Evolutionary conservation across 2,329 filamentous ascomycete species (phyloP).

Genomic region (Colletotrichum tropicale): DNA sequence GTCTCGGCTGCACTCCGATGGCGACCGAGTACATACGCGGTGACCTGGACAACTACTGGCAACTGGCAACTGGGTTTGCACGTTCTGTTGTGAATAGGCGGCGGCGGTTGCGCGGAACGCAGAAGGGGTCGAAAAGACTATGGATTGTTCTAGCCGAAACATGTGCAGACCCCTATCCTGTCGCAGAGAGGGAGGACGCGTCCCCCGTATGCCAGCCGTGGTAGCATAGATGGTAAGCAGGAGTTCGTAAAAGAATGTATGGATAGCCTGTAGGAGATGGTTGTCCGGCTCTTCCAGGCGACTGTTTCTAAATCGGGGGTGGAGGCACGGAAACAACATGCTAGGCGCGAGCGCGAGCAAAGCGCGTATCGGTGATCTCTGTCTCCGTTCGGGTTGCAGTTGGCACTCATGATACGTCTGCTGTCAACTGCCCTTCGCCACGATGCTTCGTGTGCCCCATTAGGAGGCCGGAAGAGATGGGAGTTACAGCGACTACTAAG

Average conservation of each 20-base stretch:
- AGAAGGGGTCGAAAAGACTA: background rate
- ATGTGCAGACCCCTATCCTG: background rate
- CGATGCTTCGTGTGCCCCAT: background rate
- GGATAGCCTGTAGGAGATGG: background rate
- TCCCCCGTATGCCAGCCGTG: background rate
- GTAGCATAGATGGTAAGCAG: background rate
- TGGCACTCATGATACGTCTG: background rate
- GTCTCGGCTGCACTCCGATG: background rate
- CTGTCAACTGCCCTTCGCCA: background rate
- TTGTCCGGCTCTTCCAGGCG: background rate
- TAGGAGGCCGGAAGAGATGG: background rate
- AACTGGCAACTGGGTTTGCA: background rate
- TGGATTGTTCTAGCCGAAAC: conserved; percentile 17
- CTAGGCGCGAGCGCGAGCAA: background rate
- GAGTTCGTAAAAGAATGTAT: background rate
- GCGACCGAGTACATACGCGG: background rate
- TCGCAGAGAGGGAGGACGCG: background rate
- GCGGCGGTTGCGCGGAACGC: background rate
- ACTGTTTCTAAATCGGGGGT: background rate
- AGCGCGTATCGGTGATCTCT: background rate
- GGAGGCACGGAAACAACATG: background rate
- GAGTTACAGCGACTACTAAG: background rate
- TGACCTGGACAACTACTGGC: background rate
- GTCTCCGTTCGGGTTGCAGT: background rate
- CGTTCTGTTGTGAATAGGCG: background rate